Conservation (phyloP, 78 protist species). For the Parvularia atlantis region DNA sequence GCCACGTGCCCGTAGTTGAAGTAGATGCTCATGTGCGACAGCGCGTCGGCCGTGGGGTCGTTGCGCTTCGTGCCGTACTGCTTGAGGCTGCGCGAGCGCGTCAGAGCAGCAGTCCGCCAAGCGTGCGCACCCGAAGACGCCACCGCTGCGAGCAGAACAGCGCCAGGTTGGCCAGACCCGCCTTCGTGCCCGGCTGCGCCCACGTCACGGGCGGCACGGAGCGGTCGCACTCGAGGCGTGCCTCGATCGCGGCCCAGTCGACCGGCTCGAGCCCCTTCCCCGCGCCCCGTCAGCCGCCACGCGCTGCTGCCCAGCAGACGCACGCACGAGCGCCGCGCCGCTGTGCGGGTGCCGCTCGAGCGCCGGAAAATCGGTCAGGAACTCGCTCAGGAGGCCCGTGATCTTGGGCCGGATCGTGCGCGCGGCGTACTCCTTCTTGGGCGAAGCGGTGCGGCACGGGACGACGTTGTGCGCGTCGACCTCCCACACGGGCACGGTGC, state of each 20-base stretch:
- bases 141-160: no score
- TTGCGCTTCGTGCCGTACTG: slow-evolving; percentile 21
- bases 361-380: slow-evolving; percentile 16
- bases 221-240: not conserved
- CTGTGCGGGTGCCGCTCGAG: not conserved
- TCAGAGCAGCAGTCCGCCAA: no score
- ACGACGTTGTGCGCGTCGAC: slow-evolving; percentile 47
- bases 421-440: slow-evolving; percentile 38
- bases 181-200: no score
- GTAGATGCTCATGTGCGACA: slow-evolving; percentile 22
- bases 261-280: no score
- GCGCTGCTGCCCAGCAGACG: no score
- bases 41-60: slow-evolving; percentile 24
- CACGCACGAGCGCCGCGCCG: not conserved
- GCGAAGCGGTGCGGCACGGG: slow-evolving; percentile 27
- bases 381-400: not conserved
- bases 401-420: slow-evolving; percentile 44
- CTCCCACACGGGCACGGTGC: not conserved
- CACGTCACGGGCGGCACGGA: not conserved
- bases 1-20: slow-evolving; percentile 41
- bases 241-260: not conserved
- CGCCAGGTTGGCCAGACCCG: no score
- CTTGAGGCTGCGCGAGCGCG: no score
- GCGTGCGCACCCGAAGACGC: no score
- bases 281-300: no score